These are phyloP conservation scores for Astragalus membranaceus DNA, from an alignment of 306 rosid genomes.

Conservation along the genomic window DNA sequence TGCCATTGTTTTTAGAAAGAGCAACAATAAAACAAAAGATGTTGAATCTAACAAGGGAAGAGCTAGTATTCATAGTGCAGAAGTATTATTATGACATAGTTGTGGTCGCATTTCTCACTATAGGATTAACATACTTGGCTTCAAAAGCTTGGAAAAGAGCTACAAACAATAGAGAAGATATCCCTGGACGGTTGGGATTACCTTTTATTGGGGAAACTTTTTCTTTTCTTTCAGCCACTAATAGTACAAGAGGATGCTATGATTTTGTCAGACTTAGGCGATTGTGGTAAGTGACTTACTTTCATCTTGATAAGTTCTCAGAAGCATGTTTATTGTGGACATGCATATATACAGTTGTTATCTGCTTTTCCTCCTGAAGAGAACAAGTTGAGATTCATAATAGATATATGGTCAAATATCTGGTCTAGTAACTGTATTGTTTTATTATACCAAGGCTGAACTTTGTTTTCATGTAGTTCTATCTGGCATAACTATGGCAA, in stretches of 20 bases:
- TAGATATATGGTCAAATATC: too few relatives aligned
- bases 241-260: slow-evolving; percentile 67
- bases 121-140: slow-evolving; percentile 35
- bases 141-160: slow-evolving; percentile 40
- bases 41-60: slow-evolving; percentile 34
- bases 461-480: neutral
- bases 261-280: slow-evolving; percentile 67
- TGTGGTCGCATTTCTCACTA: slow-evolving; percentile 25
- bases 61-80: slow-evolving; percentile 22
- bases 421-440: neutral
- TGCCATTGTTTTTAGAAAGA: slow-evolving; percentile 18
- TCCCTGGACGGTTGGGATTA: slow-evolving; percentile 61
- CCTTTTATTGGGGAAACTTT: slow-evolving; percentile 66
- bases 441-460: neutral
- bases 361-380: too few relatives aligned
- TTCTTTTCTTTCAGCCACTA: slow-evolving; percentile 60
- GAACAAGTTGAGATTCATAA: too few relatives aligned
- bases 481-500: too few relatives aligned
- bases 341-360: too few relatives aligned
- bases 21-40: slow-evolving; percentile 22
- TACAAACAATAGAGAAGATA: slow-evolving; percentile 12
- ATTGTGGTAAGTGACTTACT: slow-evolving; percentile 45
- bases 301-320: neutral
- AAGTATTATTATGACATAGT: slow-evolving; percentile 24
- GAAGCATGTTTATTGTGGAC: neutral